Evolutionary conservation across 306 rosid genomes (phyloP), one percentile per base, ranked within the genome.

Genomic region (Fragaria nilgerrensis): DNA sequence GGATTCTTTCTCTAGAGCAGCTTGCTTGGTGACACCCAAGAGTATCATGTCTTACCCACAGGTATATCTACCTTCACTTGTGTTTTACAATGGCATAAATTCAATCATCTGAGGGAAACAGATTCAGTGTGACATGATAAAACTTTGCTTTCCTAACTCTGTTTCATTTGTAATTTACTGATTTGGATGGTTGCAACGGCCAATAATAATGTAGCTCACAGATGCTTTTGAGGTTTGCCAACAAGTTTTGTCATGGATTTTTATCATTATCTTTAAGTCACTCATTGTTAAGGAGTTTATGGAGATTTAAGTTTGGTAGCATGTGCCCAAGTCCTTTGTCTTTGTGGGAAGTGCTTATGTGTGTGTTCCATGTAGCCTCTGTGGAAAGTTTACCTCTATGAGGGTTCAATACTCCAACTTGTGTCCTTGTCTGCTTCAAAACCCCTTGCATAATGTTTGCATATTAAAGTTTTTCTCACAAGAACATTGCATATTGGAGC

Each of bases 11-110:
- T 84, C 99, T 50, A 79, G 64, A 84, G 96, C 98, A 37, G 98
- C 99, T 52, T 96, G 99, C 90, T 84, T 96, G 83, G 91, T 96
- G 79, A 76, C 91, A 72, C 93, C 97, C 65, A 96, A 96, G 89
- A 88, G 79, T 77, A 89, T 84, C 82, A 91, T 96, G 81, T 87
- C 96, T 61, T 96, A 92, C 80, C 99, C 99, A n/a, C 99, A 96
- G 99, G 99, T 96, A 84, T 49, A 45, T 16, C 56, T 72, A 61
- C 47, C 45, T 36, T 37, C 72, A 66, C 52, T 50, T 45, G 19
- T 20, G 64, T 65, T 61, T 59, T 37, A 41, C 74, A 76, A 16
- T 44, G 63, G 44, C 68, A 39, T 41, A 34, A 55, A 39, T 55
- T 53, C 15, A 37, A 65, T 65, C 66, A 25, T 66, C 41, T 66